Base-by-base conservation (phyloP, 1,284 basidiomycete genomes). In the Austropuccinia psidii region DNA sequence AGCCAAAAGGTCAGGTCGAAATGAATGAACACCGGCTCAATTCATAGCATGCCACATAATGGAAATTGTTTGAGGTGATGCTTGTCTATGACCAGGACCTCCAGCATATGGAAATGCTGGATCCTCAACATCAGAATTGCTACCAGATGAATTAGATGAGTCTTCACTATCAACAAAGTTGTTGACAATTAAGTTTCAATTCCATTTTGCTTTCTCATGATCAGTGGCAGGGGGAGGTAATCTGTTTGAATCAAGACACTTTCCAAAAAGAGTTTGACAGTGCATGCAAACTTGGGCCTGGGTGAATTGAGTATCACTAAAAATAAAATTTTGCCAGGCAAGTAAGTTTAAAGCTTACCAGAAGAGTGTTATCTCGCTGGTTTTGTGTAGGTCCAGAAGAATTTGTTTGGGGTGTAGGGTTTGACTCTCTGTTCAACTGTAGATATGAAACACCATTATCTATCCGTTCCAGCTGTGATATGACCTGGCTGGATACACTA, bases 31-130 rank as follows among this genome's bases (percentile, higher is more conserved):
- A 47, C 70, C 70, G 24, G 24, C 35, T 21, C n/a, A 9, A 39
- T 39, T 43, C 70, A 73, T 73, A 29, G 47, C 24, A 4, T 50
- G 35, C 60, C 70, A 73, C 35, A 64, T 73, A 52, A 73, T 73
- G 19, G 45, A 37, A 19, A 73, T 37, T 31, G 58, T 52, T 5
- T 60, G 47, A 2, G 70, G n/a, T 17, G 60, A 50, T 8, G 60
- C 57, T 4, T 73, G 27, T 24, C 19, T 35, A 39, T 73, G 57
- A 24, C 69, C 69, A 37, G 69, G 69, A 17, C 69, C 69, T 24
- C 55, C 47, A n/a, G 24, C 33, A 45, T 62, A 73, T 54, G 69
- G 69, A 27, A 62, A 73, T 3, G 29, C 29, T 6, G 69, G 58
- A 39, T 73, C 37, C 17, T 29, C 68, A 52, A n/a, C 11, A 41